Evolutionary conservation across 352 stramenopile species (phyloP), one percentile per base, ranked within the genome.

Genomic region (Stephanocyclus meneghinianus): DNA sequence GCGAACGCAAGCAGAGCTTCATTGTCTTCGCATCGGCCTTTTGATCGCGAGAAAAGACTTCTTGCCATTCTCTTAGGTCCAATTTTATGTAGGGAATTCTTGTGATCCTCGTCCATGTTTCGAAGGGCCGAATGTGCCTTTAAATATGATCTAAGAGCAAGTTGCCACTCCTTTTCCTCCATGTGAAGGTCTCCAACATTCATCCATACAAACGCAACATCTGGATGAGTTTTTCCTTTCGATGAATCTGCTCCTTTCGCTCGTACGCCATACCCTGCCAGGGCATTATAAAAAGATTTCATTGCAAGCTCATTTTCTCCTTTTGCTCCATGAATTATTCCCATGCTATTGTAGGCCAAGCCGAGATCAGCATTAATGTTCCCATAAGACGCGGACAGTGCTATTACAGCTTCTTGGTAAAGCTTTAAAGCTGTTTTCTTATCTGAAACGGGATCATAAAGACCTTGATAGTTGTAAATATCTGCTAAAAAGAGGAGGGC

Each of bases 131-230:
- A 75, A 40, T 66, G 71, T 10, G 79, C 73, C 47, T 86, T 86
- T 45, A 73, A 70, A 59, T 72, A 86, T 55, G 79, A 86, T 42
- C 65, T 35, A 13, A 86, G 74, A 35, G 74, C 79, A 60, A 81
- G 64, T 42, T 80, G 79, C 74, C 72, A 86, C 74, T 86, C 69
- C 37, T 59, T 70, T 44, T 66, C 65, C 21, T 76, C 57, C 68
- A 76, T 79, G 29, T 86, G 69, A 21, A 86, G 74, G 26, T 76
- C 74, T 32, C 62, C 79, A 53, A 86, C 70, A 66, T 86, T 86
- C 21, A 86, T 51, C 79, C 79, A 86, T 18, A 82, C 79, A 69
- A 78, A 82, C 26, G 78, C 78, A 30, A 86, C 74, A 71, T 86
- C 70, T 10, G 79, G 74, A 29, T 61, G 56, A 63, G 60, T 68